Conservation (phyloP, 441 rosid genomes). For the Corymbia calophylla region DNA sequence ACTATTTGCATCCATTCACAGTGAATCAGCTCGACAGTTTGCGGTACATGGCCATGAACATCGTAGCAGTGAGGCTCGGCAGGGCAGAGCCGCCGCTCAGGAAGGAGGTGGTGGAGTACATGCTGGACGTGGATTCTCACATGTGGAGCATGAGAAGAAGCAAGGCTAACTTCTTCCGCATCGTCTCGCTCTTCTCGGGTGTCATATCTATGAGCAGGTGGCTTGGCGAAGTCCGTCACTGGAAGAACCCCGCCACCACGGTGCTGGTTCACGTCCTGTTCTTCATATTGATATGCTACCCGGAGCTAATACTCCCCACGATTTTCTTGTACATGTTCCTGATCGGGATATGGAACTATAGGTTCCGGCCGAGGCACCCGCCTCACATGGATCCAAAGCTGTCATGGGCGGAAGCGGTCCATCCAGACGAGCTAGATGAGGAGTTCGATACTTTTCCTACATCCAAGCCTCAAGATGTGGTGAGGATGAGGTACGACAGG, state of each 20-base stretch:
- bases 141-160: slow-evolving; percentile 81
- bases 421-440: slow-evolving; percentile 53
- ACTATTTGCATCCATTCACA: slow-evolving; percentile 56
- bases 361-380: slow-evolving; percentile 46
- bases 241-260: slow-evolving; percentile 58
- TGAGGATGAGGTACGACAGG: slow-evolving; percentile 63
- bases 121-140: slow-evolving; percentile 67
- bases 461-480: slow-evolving; percentile 43
- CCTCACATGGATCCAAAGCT: slow-evolving; percentile 63
- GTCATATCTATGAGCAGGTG: slow-evolving; percentile 48
- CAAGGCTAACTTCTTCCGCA: slow-evolving; percentile 64
- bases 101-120: slow-evolving; percentile 62
- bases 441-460: slow-evolving; percentile 64
- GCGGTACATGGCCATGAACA: slow-evolving; percentile 53
- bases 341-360: slow-evolving; percentile 54
- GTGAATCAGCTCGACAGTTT: slow-evolving; percentile 59
- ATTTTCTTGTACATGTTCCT: slow-evolving; percentile 55
- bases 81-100: slow-evolving; percentile 59
- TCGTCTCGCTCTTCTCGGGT: slow-evolving; percentile 52
- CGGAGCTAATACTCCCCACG: slow-evolving; percentile 57
- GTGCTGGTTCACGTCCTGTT: slow-evolving; percentile 48
- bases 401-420: slow-evolving; percentile 61
- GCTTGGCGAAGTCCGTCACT: slow-evolving; percentile 51
- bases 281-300: slow-evolving; percentile 51
- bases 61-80: slow-evolving; percentile 45